These are phyloP conservation scores for Chlorella ohadii DNA, from an alignment of 139 green algal genomes.

Conservation along the genomic window DNA sequence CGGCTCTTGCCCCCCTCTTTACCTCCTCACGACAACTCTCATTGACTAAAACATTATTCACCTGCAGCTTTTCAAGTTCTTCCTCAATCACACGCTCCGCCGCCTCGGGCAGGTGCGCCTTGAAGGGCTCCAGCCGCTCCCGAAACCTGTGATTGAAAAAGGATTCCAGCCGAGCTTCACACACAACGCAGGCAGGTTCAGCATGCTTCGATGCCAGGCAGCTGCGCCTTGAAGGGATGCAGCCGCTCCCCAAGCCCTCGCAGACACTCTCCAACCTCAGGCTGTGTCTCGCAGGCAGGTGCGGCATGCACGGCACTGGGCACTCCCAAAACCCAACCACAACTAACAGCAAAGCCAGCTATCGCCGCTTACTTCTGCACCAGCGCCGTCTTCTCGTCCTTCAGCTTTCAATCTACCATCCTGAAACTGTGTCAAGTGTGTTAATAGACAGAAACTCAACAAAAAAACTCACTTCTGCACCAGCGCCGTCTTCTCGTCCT, in stretches of 20 bases:
- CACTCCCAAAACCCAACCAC: too few species aligned
- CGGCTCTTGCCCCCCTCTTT: conserved; percentile 63
- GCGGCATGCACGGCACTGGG: background rate
- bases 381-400: conserved; percentile 96
- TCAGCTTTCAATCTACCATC: too few species aligned
- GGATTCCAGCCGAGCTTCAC: too few species aligned
- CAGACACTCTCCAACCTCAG: background rate
- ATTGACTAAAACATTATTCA: too few species aligned
- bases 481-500: conserved; percentile 96
- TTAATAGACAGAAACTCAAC: too few species aligned
- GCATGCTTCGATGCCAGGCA: too few species aligned
- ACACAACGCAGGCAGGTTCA: too few species aligned
- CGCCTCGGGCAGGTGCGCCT: conserved; percentile 49
- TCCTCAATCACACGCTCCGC: conserved; percentile 80
- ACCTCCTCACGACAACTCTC: too few species aligned
- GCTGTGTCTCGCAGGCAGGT: too few species aligned
- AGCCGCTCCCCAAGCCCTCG: conserved; percentile 56
- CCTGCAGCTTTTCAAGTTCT: conserved; percentile 91
- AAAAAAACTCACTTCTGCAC: conserved; percentile 70
- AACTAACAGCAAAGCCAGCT: too few species aligned
- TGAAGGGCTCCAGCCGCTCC: conserved; percentile 53
- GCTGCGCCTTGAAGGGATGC: conserved; percentile 34
- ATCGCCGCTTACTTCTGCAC: conserved; percentile 82
- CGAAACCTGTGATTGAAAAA: conserved; percentile 53
- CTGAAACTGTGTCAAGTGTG: too few species aligned